Conservation (phyloP, 2,329 filamentous ascomycete species). For the Pseudogymnoascus sp. region DNA sequence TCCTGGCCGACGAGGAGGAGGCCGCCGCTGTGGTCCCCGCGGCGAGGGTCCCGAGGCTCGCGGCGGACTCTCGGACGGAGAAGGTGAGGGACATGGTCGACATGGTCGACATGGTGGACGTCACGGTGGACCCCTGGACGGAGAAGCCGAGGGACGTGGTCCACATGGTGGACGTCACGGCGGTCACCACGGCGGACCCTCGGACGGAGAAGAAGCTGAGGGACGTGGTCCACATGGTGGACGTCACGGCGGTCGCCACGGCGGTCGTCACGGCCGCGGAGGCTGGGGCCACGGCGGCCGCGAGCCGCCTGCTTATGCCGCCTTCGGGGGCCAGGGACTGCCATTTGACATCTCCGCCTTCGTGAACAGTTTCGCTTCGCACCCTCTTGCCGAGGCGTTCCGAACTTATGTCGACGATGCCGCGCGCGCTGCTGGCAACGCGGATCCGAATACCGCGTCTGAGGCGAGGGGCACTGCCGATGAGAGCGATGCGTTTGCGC, state of each 20-base stretch:
- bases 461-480: constrained; percentile 14
- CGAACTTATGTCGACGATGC: constrained; percentile 20
- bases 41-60: neutral
- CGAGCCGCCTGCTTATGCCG: constrained; percentile 18
- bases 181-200: too few species aligned
- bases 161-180: too few species aligned
- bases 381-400: constrained; percentile 25
- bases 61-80: too few species aligned
- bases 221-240: neutral
- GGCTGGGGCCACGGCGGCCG: constrained; percentile 12
- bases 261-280: neutral
- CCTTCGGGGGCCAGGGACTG: constrained; percentile 13
- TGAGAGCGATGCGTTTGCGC: constrained; percentile 42
- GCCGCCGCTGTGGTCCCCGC: neutral
- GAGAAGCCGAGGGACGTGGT: too few species aligned
- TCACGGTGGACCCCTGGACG: neutral
- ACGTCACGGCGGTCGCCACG: neutral
- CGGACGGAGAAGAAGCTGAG: neutral
- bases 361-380: constrained; percentile 18
- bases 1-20: neutral
- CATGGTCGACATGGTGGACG: too few species aligned
- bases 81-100: too few species aligned
- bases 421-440: constrained; percentile 8
- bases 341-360: constrained; percentile 24
- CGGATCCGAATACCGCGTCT: constrained; percentile 16